Base-by-base conservation (phyloP, 73 alveolate genomes). In the Effrenium voratum region DNA sequence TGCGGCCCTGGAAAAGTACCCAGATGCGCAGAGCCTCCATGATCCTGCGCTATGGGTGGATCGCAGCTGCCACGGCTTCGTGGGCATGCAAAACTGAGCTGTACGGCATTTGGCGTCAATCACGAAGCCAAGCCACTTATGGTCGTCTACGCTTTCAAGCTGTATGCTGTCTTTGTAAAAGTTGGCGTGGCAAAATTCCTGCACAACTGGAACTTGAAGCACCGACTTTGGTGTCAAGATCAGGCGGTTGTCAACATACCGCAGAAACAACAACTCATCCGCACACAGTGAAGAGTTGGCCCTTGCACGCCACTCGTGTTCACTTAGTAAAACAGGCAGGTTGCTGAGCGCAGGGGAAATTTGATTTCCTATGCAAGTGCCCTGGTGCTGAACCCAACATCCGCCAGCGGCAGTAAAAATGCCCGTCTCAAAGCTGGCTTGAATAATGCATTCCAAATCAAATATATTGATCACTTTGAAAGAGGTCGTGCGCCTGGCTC, bases 181-280 rank as follows among this genome's bases (percentile, higher is more conserved):
- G n/a, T n/a, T n/a, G n/a, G n/a, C n/a, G n/a, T n/a, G n/a, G n/a
- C n/a, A n/a, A n/a, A n/a, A n/a, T n/a, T n/a, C n/a, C n/a, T n/a
- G n/a, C n/a, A n/a, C n/a, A n/a, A n/a, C n/a, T n/a, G n/a, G n/a
- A n/a, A n/a, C n/a, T n/a, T n/a, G n/a, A n/a, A n/a, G n/a, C n/a
- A n/a, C n/a, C n/a, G n/a, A n/a, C n/a, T n/a, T n/a, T n/a, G n/a
- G n/a, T n/a, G n/a, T n/a, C n/a, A n/a, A n/a, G n/a, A n/a, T n/a
- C n/a, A n/a, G n/a, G 63, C 26, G 73, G 80, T 68, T 68, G 46
- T 68, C 80, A 2, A 68, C 80, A n/a, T 68, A 68, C 46, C 80
- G 5, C 32, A 68, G 80, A 68, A 68, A 68, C 46, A 68, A 22
- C 44, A 68, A n/a, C n/a, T n/a, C n/a, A n/a, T n/a, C n/a, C n/a